Base-by-base conservation (phyloP, 2,329 filamentous ascomycete species). In the Xylariaceae sp. region DNA sequence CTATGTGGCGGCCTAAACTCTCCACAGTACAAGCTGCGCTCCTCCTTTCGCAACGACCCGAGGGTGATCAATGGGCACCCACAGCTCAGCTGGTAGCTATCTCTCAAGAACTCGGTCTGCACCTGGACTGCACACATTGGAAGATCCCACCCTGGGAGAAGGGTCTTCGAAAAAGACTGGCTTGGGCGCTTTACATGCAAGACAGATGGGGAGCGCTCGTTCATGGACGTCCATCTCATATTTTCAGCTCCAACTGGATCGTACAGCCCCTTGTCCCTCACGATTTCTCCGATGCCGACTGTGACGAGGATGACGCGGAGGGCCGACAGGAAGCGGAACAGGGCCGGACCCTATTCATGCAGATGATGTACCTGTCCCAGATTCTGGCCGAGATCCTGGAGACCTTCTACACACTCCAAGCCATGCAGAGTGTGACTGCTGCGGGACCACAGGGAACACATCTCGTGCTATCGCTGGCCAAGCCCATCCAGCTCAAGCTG, bases 101-200 rank as follows among this genome's bases (percentile, higher is more conserved):
- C 48, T 88, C 85, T 0, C 92, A 96, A 72, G 91, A 96, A 73
- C 81, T 97, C 2, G 92, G 92, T 51, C 78, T 97, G 45, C 92
- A 97, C 72, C 84, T 96, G 47, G 91, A 96, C 74, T 96, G 91
- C 75, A 85, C 88, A 4, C 80, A 80, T 55, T 96, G 92, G 92
- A 90, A 90, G 62, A 93, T 96, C 56, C 90, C 92, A 34, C 81
- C 82, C 0, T 96, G 92, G 91, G 92, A 96, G 73, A 88, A 89
- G 66, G 89, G 90, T 0, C 73, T 96, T 60, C 82, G 92, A 61
- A 94, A 93, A 72, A 84, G 92, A 53, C 82, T 96, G 48, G 91
- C 90, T 0, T 96, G 92, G 92, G 92, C 90, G 1, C 75, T 96
- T 54, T 96, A 94, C 72, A 93, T 95, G 88, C 91, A 96, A 75